Base-by-base conservation (phyloP, 2,329 filamentous ascomycete genomes). In the Aspergillus quadricinctus region DNA sequence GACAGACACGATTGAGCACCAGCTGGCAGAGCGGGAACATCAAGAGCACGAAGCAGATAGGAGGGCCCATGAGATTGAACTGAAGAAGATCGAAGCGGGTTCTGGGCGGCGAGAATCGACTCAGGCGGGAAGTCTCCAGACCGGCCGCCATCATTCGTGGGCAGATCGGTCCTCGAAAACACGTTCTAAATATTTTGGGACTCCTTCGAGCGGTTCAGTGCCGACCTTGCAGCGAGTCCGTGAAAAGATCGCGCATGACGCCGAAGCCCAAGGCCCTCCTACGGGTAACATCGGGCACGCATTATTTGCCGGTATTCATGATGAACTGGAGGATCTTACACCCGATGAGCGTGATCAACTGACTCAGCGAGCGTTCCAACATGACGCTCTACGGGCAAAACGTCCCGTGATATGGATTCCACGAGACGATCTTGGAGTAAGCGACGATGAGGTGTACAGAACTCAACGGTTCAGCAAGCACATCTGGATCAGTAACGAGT, bases 401-500 rank as follows among this genome's bases (percentile, higher is more conserved):
- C 83, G 92, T 53, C 94, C 94, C 0, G 90, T 90, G 0, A 87
- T 99, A 27, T 99, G 94, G 94, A 90, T 99, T 48, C 94, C 94
- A 0, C 85, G 88, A 10, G 94, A 99, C 68, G 89, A 94, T 63
- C 75, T 97, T 4, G 94, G 94, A 4, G 84, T 99, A 56, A 92
- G 89, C 62, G 91, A 96, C 65, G 93, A 97, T 64, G 94, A 99
- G 77, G 88, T 97, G 48, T 81, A 81, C 67, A 81, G 89, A 37
- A 96, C 92, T 6, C 82, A 87, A 61, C 80, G 81, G 49, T 89
- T 92, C 70, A 93, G 88, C 69, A 84, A 89, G 57, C 80, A 81
- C 62, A 88, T 97, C 52, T 96, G 92, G 89, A 92, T 97, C 69
- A 96, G 90, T 66, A 97, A 97, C 72, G 89, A 95, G 71, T 92